Percentiles rank a stretch among this genome's conserved stretches.
phyloP scores from a whole-genome alignment of 495 filamentous ascomycete genomes.

The Annulohypoxylon moriforme region DNA sequence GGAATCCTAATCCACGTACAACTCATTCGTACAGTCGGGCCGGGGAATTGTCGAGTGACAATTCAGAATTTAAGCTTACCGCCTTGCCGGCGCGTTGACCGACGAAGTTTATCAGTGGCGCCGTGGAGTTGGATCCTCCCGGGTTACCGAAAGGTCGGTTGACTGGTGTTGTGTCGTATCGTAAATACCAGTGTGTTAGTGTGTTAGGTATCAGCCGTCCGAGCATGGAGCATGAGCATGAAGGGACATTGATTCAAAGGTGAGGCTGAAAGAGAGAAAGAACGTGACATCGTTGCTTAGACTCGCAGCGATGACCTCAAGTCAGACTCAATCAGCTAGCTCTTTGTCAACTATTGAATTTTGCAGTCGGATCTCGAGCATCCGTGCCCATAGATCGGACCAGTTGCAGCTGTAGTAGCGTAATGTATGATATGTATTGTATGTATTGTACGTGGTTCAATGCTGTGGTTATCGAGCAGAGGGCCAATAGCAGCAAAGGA shows the following conservation, averaged over 20 bases:
- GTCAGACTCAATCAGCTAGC: neutral
- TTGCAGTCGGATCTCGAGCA: neutral
- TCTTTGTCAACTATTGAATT: neutral
- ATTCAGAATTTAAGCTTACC: constrained; percentile 45
- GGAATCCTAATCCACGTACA: constrained; percentile 36
- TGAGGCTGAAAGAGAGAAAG: constrained; percentile 37
- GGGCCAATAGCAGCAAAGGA: constrained; percentile 2
- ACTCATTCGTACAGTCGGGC: constrained; percentile 42
- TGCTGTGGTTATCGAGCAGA: neutral
- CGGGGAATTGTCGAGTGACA: constrained; percentile 40
- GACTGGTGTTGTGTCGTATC: constrained; percentile 10
- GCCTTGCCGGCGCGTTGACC: constrained; percentile 32
- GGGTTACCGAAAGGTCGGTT: constrained; percentile 38
- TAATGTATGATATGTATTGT: neutral
- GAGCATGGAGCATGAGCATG: constrained; percentile 31
- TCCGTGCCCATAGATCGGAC: neutral
- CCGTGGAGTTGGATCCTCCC: constrained; percentile 28
- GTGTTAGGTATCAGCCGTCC: constrained; percentile 40
- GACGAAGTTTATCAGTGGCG: constrained; percentile 29
- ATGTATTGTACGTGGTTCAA: neutral
- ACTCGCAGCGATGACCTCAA: constrained; percentile 8
- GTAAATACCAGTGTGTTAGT: constrained; percentile 16
- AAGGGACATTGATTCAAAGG: constrained; percentile 19
- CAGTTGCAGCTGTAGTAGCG: neutral
- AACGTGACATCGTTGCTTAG: constrained; percentile 7